Evolutionary conservation across 2,329 filamentous ascomycete genomes (phyloP), one percentile per base, ranked within the genome.

Genomic region (Fusarium transvaalense): DNA sequence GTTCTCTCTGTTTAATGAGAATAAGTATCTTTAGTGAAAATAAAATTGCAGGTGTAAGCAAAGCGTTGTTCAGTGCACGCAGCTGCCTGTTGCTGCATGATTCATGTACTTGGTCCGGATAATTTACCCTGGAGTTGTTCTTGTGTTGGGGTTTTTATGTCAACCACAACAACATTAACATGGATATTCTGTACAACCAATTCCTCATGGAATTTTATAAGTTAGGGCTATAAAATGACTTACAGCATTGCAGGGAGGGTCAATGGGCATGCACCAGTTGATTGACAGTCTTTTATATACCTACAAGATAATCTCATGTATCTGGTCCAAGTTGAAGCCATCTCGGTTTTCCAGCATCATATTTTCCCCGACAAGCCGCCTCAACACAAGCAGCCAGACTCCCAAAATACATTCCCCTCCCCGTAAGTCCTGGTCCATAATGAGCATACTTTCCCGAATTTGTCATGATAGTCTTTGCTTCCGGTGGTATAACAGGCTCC

Each of bases 351-450:
- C 25, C 12, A 25, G 37, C 23, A 21, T 59, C 41, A 39, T 53
- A 64, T 15, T 4, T 29, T 2, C 66, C 63, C 7, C 29, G 35
- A 34, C 71, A 76, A 9, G 72, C 74, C 2, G 70, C 68, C 2
- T 68, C 58, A 34, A 76, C 66, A 51, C 74, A 77, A 0, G 19
- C 54, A 32, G 56, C 68, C 15, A 76, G 39, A 17, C 72, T 71
- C 1, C 66, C 72, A 56, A 77, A 78, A 10, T 67, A 61, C 35
- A 75, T 75, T 1, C 41, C 52, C 21, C 66, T 60, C 14, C 68
- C 59, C 3, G 63, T 71, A 1, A 71, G 43, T 0, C 66, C 69
- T 0, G 63, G 69, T 0, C 69, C 68, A 32, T 71, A 71, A 17
- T 71, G 69, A 5, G 65, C 62, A 27, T 68, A 71, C 29, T 71